These are phyloP conservation scores for Beauveria bassiana DNA, from an alignment of 2,329 filamentous ascomycete species.

Conservation along the genomic window DNA sequence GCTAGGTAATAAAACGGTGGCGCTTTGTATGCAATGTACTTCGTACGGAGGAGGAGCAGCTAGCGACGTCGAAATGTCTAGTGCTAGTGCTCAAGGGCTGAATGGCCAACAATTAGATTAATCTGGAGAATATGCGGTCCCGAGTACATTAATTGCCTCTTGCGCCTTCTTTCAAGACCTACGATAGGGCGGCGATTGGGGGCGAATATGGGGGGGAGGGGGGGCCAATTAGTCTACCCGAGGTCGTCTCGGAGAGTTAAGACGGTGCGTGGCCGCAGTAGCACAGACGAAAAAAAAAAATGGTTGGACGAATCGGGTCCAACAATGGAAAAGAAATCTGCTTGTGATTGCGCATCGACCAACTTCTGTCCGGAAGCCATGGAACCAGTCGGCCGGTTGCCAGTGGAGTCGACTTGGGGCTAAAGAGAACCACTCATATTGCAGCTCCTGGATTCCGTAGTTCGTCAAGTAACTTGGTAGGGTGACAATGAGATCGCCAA, in stretches of 20 bases:
- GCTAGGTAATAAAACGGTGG: not conserved
- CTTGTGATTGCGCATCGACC: slow-evolving; percentile 6
- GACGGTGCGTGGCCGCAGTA: not conserved
- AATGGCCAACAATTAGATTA: not conserved
- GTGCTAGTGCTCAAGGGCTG: not conserved
- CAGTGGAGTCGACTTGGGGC: too few relatives aligned
- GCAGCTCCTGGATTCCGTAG: not conserved
- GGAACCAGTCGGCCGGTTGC: too few relatives aligned
- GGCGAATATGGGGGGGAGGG: too few relatives aligned
- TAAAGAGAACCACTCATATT: not conserved
- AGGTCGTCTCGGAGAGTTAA: not conserved
- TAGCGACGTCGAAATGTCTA: not conserved
- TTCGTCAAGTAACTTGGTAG: too few relatives aligned
- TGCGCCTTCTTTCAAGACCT: too few relatives aligned
- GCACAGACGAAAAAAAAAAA: too few relatives aligned
- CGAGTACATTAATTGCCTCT: too few relatives aligned
- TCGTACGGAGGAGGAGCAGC: not conserved
- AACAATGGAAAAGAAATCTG: not conserved
- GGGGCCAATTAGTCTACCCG: not conserved
- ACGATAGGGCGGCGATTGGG: too few relatives aligned
- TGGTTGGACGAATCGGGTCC: too few relatives aligned
- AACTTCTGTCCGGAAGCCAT: not conserved
- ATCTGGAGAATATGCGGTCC: not conserved
- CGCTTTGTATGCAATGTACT: not conserved
- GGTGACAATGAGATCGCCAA: too few relatives aligned